Conservation (phyloP, 768 basidiomycete species). For the Russula earlei region DNA sequence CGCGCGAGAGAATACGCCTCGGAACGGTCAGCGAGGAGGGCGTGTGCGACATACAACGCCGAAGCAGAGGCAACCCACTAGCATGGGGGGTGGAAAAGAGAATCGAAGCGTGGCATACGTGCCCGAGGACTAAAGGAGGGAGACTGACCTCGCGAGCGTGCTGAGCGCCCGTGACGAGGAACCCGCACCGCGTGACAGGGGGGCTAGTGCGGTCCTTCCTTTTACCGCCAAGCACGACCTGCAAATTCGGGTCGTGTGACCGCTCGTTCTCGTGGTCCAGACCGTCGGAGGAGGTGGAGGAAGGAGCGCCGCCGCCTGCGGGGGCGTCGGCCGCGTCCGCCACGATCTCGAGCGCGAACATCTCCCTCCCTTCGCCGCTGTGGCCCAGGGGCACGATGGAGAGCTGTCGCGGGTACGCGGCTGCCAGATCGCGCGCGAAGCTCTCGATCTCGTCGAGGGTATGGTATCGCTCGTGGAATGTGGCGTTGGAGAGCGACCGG, state of each 20-base stretch:
- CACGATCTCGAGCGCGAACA: conserved; percentile 45
- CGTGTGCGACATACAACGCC: conserved; percentile 63
- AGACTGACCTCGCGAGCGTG: conserved; percentile 62
- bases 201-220: conserved; percentile 9
- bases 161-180: conserved; percentile 64
- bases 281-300: too few relatives aligned
- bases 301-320: not conserved
- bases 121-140: too few relatives aligned
- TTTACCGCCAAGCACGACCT: conserved; percentile 12
- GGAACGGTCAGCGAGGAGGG: conserved; percentile 43
- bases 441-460: conserved; percentile 42
- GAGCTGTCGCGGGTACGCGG: conserved; percentile 38
- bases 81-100: too few relatives aligned
- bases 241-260: conserved; percentile 13
- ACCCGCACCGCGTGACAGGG: conserved; percentile 35
- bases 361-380: conserved; percentile 49
- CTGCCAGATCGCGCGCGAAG: conserved; percentile 43
- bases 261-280: too few relatives aligned
- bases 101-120: too few relatives aligned
- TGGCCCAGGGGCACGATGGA: conserved; percentile 43
- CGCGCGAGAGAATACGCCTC: conserved; percentile 37
- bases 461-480: conserved; percentile 44
- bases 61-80: conserved; percentile 79
- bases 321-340: conserved; percentile 1
- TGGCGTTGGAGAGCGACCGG: conserved; percentile 24